These are phyloP conservation scores for Botryotinia calthae DNA, from an alignment of 2,329 filamentous ascomycete genomes.

Conservation along the genomic window DNA sequence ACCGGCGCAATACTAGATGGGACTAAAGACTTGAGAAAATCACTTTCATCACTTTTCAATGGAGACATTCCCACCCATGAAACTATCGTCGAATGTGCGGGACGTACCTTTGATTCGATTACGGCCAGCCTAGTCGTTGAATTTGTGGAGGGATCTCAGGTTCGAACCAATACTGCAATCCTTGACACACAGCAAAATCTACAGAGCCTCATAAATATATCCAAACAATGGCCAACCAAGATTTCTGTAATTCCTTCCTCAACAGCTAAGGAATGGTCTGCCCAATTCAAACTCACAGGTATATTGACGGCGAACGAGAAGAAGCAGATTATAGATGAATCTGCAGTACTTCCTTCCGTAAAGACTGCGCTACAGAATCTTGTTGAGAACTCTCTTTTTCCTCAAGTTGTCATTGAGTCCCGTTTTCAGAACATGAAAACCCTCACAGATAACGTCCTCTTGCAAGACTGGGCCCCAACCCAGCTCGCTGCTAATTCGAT, in stretches of 20 bases:
- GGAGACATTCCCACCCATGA: background rate
- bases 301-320: background rate
- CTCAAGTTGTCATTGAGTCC: background rate
- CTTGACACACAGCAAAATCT: background rate
- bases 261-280: background rate
- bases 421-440: background rate
- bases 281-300: background rate
- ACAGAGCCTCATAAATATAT: background rate
- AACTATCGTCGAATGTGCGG: background rate
- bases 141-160: background rate
- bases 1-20: background rate
- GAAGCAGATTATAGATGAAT: background rate
- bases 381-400: background rate
- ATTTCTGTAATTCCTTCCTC: background rate
- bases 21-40: background rate
- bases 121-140: background rate
- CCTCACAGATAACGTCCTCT: background rate
- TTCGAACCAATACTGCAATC: background rate
- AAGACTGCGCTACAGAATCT: background rate
- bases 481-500: accelerated
- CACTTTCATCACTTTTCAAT: background rate
- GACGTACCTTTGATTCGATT: background rate
- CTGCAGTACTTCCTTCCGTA: accelerated
- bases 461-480: background rate
- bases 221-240: background rate